Percentiles rank a stretch among this genome's conserved stretches.
Evolutionary conservation across 2,329 filamentous ascomycete genomes (phyloP).

Genomic region (Paecilomyces sp.): DNA sequence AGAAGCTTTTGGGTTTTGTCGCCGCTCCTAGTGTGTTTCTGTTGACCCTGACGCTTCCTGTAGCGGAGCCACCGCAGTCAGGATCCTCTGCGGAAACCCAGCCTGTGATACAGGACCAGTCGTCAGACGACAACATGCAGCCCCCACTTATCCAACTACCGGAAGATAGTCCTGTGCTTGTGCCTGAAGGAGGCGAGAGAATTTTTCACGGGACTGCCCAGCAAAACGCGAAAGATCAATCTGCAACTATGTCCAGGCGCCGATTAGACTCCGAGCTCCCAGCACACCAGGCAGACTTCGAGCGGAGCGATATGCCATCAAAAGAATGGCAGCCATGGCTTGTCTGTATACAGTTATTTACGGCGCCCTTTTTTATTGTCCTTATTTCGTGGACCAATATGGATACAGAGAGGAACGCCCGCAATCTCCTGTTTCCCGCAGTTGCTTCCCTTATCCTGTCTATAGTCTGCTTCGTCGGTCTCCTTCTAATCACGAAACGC

Average conservation of each 20-base stretch:
- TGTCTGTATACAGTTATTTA: conserved; percentile 74
- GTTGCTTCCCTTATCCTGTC: conserved; percentile 64
- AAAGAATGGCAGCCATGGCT: conserved; percentile 88
- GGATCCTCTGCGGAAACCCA: conserved; percentile 41
- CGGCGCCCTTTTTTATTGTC: conserved; percentile 75
- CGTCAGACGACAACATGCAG: conserved; percentile 10
- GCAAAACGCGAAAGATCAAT: neutral
- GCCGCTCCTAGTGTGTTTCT: conserved; percentile 88
- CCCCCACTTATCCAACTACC: conserved; percentile 24
- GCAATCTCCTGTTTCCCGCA: conserved; percentile 49
- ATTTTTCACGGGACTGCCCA: neutral
- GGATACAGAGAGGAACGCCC: conserved; percentile 48
- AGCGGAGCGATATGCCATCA: conserved; percentile 16
- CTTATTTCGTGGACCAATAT: conserved; percentile 59
- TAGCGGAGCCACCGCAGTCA: conserved; percentile 64
- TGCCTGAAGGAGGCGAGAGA: conserved; percentile 9
- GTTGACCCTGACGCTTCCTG: conserved; percentile 81
- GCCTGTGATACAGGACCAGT: conserved; percentile 16
- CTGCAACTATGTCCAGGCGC: conserved; percentile 6
- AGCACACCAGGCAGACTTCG: conserved; percentile 15
- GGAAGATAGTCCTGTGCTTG: conserved; percentile 28
- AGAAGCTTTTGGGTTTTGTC: conserved; percentile 70
- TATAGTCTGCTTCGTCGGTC: conserved; percentile 55
- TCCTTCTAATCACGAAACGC: conserved; percentile 58
- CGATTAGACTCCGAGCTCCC: conserved; percentile 36